A percentile compares a stretch with the other conserved stretches of the same genome.
These are phyloP conservation scores for Benincasa hispida DNA, from an alignment of 306 rosid species.

Conservation along the genomic window DNA sequence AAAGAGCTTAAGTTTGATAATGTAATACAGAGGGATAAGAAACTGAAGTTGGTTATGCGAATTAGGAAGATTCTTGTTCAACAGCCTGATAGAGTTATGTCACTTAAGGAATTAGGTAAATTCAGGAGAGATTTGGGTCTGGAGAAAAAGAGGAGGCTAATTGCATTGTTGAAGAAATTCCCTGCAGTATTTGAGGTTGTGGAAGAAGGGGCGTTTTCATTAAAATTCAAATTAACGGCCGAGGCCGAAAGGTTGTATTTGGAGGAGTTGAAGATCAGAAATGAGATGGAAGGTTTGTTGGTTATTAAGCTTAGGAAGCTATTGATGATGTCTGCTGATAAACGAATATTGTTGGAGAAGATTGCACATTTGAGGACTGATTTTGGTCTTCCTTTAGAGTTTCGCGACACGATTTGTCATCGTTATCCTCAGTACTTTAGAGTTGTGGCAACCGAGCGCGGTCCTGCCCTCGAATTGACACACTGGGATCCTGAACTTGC, in stretches of 20 bases:
- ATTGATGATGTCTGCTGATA: conserved; percentile 76
- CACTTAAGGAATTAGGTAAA: conserved; percentile 56
- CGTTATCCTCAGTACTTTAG: conserved; percentile 67
- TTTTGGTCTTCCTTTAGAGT: conserved; percentile 64
- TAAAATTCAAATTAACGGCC: conserved; percentile 49
- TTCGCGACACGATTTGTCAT: conserved; percentile 75
- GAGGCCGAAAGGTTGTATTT: conserved; percentile 73
- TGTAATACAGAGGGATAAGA: conserved; percentile 78
- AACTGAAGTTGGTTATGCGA: conserved; percentile 62
- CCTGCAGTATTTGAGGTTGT: conserved; percentile 64
- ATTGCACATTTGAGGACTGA: conserved; percentile 60
- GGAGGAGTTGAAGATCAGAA: conserved; percentile 60
- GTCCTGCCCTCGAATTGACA: conserved; percentile 74
- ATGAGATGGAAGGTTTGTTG: conserved; percentile 75
- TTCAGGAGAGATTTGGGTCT: conserved; percentile 62
- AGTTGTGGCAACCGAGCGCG: conserved; percentile 63
- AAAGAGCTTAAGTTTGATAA: conserved; percentile 68
- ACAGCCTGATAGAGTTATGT: conserved; percentile 62
- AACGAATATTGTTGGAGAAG: conserved; percentile 63
- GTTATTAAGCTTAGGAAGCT: conserved; percentile 64
- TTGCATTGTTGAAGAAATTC: conserved; percentile 61
- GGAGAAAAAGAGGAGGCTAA: conserved; percentile 43
- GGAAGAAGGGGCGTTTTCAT: conserved; percentile 63
- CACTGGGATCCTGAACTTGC: conserved; percentile 94
- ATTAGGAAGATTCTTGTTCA: conserved; percentile 56